Evolutionary conservation across 805 yeast species (phyloP), one percentile per base, ranked within the genome.

Genomic region (Candida corydali): DNA sequence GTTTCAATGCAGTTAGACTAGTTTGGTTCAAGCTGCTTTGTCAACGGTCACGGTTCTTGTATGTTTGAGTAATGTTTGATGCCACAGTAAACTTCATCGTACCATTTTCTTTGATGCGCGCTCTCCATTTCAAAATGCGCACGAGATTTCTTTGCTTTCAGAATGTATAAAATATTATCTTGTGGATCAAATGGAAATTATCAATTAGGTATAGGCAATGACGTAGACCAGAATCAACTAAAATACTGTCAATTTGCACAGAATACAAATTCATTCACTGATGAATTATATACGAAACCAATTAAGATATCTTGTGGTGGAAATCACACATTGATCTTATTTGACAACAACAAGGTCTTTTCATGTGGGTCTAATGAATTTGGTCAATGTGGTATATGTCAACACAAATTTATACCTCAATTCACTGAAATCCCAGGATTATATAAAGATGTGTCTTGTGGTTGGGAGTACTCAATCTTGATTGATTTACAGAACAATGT

Each of bases 151-250:
- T 7, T 20, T 20, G 7, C 8, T 7, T 20, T 20, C 9, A 7
- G 8, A 20, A 40, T 40, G 42, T 42, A 35, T 22, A 17, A 37
- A 32, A 52, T 79, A 2, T 65, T 70, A 23, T 66, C 78, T 1
- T 78, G 93, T 53, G 98, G 98, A 0, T 87, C 96, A 2, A 89
- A 89, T 57, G 96, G 96, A 1, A 66, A 61, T 24, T 76, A 55
- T 39, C 98, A 89, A 53, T 69, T 89, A 32, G 94, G 96, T 26
- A 54, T 69, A 26, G 70, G 67, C 5, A 59, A 78, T 43, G 57
- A 61, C 24, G 71, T 70, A 1, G 97, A 67, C 39, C 50, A 51
- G 24, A 40, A 44, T 32, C 29, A 26, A 3, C 40, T 66, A 0
- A 45, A 32, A 25, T 39, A 46, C 2, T 45, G 49, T 11, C 25